phyloP scores from a whole-genome alignment of 164 flowering plant species.

The Piper longum region DNA sequence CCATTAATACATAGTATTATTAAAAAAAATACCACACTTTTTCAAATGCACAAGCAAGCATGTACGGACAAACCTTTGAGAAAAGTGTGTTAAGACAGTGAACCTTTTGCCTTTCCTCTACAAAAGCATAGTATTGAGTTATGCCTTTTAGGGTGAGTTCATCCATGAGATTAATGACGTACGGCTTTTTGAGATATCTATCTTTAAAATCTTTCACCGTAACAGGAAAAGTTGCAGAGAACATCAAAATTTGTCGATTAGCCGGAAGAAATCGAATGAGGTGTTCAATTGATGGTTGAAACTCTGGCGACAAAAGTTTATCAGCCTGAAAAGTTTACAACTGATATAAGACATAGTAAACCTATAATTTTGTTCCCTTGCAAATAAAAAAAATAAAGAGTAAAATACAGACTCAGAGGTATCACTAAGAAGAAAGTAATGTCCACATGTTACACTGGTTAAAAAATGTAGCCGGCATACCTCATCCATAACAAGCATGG shows the following conservation, averaged over 20 bases:
- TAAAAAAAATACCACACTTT: background rate
- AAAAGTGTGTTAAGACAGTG: slow-evolving; percentile 95
- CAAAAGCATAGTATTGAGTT: slow-evolving; percentile 95
- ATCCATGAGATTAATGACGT: slow-evolving; percentile 93
- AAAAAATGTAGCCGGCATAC: slow-evolving; percentile 17
- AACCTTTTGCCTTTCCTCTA: slow-evolving; percentile 95
- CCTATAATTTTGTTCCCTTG: background rate
- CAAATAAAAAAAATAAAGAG: background rate
- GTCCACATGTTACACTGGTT: background rate
- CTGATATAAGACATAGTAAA: background rate
- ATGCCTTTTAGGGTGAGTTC: slow-evolving; percentile 98
- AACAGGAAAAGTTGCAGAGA: slow-evolving; percentile 98
- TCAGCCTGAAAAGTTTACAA: slow-evolving; percentile 55
- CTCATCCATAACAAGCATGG: slow-evolving; percentile 98
- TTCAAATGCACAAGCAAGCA: background rate
- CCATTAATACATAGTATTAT: no score
- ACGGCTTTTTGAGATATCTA: slow-evolving; percentile 69
- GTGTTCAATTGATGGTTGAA: slow-evolving; percentile 93
- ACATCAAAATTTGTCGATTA: slow-evolving; percentile 81
- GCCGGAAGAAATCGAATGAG: slow-evolving; percentile 63
- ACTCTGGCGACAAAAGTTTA: slow-evolving; percentile 89
- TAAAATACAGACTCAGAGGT: background rate
- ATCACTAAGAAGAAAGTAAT: background rate
- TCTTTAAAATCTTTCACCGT: slow-evolving; percentile 92
- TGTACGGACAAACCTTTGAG: slow-evolving; percentile 55